These are phyloP conservation scores for Aspergillus quadricinctus DNA, from an alignment of 2,329 filamentous ascomycete genomes.

Conservation along the genomic window DNA sequence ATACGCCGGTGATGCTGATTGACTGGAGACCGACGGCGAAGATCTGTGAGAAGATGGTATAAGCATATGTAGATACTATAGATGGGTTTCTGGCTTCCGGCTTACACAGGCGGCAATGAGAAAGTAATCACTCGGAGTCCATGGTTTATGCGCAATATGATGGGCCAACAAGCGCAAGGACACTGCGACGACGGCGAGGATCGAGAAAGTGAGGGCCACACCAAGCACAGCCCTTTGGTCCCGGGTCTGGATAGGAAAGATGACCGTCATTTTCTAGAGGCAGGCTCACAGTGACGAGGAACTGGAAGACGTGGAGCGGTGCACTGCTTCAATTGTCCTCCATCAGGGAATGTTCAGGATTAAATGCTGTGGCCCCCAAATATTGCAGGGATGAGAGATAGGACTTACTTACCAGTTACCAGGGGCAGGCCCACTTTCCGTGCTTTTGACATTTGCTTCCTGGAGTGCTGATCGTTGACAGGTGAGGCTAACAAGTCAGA, in stretches of 20 bases:
- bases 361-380: no score
- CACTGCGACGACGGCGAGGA: slow-evolving; percentile 16
- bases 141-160: slow-evolving; percentile 14
- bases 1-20: slow-evolving; percentile 19
- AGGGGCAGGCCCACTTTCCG: no score
- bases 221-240: slow-evolving; percentile 15
- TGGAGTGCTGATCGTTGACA: no score
- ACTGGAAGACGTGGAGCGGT: neutral
- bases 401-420: no score
- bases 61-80: neutral
- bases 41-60: slow-evolving; percentile 10
- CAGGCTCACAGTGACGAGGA: neutral
- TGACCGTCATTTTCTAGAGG: slow-evolving; percentile 8
- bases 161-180: slow-evolving; percentile 17
- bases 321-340: no score
- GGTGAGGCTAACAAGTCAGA: no score
- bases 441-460: no score
- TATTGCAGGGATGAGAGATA: no score
- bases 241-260: slow-evolving; percentile 16
- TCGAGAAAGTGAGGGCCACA: slow-evolving; percentile 15
- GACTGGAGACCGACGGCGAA: slow-evolving; percentile 20
- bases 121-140: slow-evolving; percentile 18
- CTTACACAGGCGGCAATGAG: slow-evolving; percentile 19
- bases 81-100: no score
- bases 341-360: no score